Conservation (phyloP, 306 rosid genomes). For the Inga oerstediana region DNA sequence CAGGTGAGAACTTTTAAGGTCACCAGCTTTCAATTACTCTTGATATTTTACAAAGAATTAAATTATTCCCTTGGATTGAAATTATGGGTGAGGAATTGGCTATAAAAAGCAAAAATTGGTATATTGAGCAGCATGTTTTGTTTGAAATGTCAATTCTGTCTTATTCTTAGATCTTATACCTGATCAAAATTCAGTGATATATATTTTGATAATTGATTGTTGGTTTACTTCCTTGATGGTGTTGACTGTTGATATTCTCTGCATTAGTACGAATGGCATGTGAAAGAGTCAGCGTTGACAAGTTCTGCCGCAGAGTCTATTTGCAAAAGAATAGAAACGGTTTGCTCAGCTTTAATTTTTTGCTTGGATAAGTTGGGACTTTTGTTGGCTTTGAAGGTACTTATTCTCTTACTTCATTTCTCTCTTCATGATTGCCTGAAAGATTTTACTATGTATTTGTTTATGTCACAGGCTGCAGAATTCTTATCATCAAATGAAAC, state of each 20-base stretch:
- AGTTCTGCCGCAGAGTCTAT: conserved; percentile 45
- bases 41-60: conserved; percentile 1
- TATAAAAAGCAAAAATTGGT: background rate
- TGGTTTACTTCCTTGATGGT: conserved; percentile 34
- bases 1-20: conserved; percentile 50
- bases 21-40: conserved; percentile 12
- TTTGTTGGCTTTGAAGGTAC: conserved; percentile 81
- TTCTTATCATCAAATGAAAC: conserved; percentile 43
- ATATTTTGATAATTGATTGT: conserved; percentile 7
- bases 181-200: background rate
- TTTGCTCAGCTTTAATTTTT: conserved; percentile 43
- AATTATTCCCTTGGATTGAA: background rate
- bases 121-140: background rate
- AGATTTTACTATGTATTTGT: conserved; percentile 18
- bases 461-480: conserved; percentile 69
- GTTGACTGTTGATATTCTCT: conserved; percentile 38
- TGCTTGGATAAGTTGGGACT: conserved; percentile 79
- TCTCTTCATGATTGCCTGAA: conserved; percentile 27
- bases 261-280: conserved; percentile 53
- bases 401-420: conserved; percentile 19
- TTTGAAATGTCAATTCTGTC: conserved; percentile 6
- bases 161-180: background rate
- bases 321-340: conserved; percentile 47
- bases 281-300: conserved; percentile 45
- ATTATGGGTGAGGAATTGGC: background rate